Percentiles rank a stretch among this genome's conserved stretches.
Conservation (phyloP, 116 monocot genomes). For the Iris pallida region DNA sequence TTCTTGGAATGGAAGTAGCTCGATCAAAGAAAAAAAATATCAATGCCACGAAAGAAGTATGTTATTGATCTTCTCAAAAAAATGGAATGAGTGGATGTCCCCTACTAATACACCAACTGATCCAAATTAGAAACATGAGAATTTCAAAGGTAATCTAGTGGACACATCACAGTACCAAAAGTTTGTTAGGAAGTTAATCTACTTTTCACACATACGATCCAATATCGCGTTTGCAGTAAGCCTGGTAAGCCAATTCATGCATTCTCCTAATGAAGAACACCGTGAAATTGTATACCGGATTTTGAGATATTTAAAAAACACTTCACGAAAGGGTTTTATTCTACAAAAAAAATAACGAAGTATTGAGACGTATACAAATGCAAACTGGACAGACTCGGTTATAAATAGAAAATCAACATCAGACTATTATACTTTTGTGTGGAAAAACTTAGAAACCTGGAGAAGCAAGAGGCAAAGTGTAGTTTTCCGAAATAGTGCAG, state of each 20-base stretch:
- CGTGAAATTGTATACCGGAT: not conserved
- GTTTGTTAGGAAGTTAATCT: not conserved
- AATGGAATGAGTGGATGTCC: not conserved
- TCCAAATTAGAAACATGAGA: not conserved
- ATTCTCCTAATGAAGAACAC: not conserved
- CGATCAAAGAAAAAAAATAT: not conserved
- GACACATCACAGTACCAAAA: not conserved
- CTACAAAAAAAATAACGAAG: not conserved
- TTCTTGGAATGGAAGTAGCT: constrained; percentile 9
- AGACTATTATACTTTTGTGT: constrained; percentile 3
- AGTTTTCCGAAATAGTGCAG: constrained; percentile 2
- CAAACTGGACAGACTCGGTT: not conserved
- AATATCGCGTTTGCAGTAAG: constrained; percentile 4
- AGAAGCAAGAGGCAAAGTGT: constrained; percentile 1
- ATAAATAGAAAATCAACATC: not conserved
- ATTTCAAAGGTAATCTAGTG: not conserved
- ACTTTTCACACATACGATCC: not conserved
- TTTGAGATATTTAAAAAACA: not conserved
- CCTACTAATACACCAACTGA: not conserved
- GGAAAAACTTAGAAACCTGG: not conserved
- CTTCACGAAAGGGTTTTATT: not conserved
- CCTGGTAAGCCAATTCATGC: not conserved
- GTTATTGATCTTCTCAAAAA: constrained; percentile 1
- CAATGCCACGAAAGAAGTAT: not conserved
- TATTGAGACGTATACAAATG: not conserved